Conservation (phyloP, 2,329 filamentous ascomycete species). For the Sarocladium brachiariae region DNA sequence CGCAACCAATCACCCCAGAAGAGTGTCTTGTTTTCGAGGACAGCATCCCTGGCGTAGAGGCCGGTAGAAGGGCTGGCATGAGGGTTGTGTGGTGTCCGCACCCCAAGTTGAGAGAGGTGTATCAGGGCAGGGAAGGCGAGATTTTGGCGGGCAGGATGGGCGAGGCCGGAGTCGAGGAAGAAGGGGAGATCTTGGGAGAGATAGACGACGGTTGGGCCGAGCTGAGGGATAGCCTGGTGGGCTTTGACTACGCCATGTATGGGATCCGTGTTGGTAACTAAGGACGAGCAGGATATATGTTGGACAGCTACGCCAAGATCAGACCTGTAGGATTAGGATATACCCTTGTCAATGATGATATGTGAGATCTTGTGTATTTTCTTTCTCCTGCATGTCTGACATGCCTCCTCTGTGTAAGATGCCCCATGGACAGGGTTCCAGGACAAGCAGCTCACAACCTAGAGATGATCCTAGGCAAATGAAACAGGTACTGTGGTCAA, state of each 20-base stretch:
- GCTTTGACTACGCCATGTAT: conserved; percentile 53
- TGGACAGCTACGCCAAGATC: too few relatives aligned
- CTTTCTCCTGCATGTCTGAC: too few relatives aligned
- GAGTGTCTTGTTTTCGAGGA: conserved; percentile 98
- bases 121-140: conserved; percentile 66
- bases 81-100: conserved; percentile 90
- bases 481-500: too few relatives aligned
- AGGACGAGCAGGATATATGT: too few relatives aligned
- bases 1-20: conserved; percentile 62
- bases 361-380: too few relatives aligned
- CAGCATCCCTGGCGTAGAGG: conserved; percentile 85
- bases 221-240: conserved; percentile 41
- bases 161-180: conserved; percentile 53
- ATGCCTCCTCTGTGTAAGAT: too few relatives aligned
- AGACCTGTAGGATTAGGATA: too few relatives aligned
- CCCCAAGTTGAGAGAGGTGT: conserved; percentile 68
- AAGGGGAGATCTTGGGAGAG: conserved; percentile 53
- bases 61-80: conserved; percentile 87
- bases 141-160: conserved; percentile 79
- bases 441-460: too few relatives aligned
- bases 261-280: conserved; percentile 51
- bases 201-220: conserved; percentile 55
- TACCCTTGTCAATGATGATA: too few relatives aligned
- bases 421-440: too few relatives aligned
- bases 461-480: too few relatives aligned